Base-by-base conservation (phyloP, 2,329 filamentous ascomycete species). In the Pyrenophora graminea region DNA sequence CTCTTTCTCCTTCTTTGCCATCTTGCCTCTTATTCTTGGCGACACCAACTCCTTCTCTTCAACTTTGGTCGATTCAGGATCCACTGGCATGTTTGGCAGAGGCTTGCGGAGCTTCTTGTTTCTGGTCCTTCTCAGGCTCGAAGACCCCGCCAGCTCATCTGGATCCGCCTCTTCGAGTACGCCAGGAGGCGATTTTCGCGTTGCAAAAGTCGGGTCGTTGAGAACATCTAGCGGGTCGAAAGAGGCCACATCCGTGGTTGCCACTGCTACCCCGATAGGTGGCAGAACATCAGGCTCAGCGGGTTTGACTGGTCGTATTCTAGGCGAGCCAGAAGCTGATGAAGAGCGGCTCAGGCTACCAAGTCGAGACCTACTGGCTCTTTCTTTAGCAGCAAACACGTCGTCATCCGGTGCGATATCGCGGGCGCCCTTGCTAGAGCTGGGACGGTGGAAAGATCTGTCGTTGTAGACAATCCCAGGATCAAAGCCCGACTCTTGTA, bases 401-500 rank as follows among this genome's bases (percentile, higher is more conserved):
- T 72, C 70, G 23, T 71, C 70, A 17, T 72, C 68, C 1, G 65
- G 65, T 12, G 58, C 57, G n/a, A 67, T 58, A 37, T 73, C 66
- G n/a, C 55, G 64, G 17, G 52, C 45, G 18, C 57, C 57, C 19
- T 59, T 52, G 13, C 66, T 58, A 39, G 70, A 70, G 2, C 52
- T 54, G n/a, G 67, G 64, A 45, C 64, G 62, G 48, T 68, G 66
- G 54, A 72, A 73, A 0, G 58, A 52, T 17, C 74, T 70, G 54
- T 79, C 73, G 18, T 78, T 69, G 39, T 79, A 67, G 6, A 79
- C 76, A 27, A 77, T 64, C 40, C 74, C 67, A 4, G 76, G 70
- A 56, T 79, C 68, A 56, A 80, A 80, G 27, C 77, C 77, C 21
- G 75, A 77, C 43, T 77, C 73, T 49, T 74, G 69, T 12, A 80